Conservation (phyloP, 2,329 filamentous ascomycete species). For the Aaosphaeria pasadenensis region DNA sequence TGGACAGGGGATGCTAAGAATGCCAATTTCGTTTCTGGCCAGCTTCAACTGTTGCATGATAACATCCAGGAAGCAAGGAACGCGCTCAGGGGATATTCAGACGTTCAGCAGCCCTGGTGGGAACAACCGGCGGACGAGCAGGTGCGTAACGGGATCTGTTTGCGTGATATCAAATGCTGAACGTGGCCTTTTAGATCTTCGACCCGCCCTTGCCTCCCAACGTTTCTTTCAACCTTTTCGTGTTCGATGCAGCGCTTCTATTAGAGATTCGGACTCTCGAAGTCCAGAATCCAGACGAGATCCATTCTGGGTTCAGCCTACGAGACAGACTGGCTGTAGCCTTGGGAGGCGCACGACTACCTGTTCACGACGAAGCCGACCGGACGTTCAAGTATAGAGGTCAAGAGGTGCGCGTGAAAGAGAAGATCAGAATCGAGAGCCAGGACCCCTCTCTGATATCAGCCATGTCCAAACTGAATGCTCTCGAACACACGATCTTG, state of each 20-base stretch:
- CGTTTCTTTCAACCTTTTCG: slow-evolving; percentile 67
- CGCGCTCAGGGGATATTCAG: slow-evolving; percentile 55
- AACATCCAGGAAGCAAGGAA: slow-evolving; percentile 60
- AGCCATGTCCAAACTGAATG: slow-evolving; percentile 77
- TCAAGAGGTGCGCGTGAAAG: slow-evolving; percentile 77
- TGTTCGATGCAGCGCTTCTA: slow-evolving; percentile 54
- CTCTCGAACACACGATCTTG: slow-evolving; percentile 69
- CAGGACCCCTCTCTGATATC: slow-evolving; percentile 85
- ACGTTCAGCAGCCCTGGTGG: slow-evolving; percentile 54
- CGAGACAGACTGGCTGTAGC: slow-evolving; percentile 53
- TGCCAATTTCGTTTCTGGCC: slow-evolving; percentile 56
- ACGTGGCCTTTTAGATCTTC: slow-evolving; percentile 46
- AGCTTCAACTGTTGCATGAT: slow-evolving; percentile 58
- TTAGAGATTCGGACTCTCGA: slow-evolving; percentile 69
- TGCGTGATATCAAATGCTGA: background rate
- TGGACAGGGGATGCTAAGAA: slow-evolving; percentile 66
- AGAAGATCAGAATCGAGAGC: slow-evolving; percentile 85
- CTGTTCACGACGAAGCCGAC: slow-evolving; percentile 64
- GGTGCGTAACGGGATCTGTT: slow-evolving; percentile 41
- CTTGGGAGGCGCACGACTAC: slow-evolving; percentile 40
- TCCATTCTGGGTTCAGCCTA: slow-evolving; percentile 49
- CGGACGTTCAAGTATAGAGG: slow-evolving; percentile 67
- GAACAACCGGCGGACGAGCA: slow-evolving; percentile 55
- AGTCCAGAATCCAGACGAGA: slow-evolving; percentile 36
- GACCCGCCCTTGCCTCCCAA: slow-evolving; percentile 61